Evolutionary conservation across 768 basidiomycete genomes (phyloP).

Genomic region (Lactifluus volemus): DNA sequence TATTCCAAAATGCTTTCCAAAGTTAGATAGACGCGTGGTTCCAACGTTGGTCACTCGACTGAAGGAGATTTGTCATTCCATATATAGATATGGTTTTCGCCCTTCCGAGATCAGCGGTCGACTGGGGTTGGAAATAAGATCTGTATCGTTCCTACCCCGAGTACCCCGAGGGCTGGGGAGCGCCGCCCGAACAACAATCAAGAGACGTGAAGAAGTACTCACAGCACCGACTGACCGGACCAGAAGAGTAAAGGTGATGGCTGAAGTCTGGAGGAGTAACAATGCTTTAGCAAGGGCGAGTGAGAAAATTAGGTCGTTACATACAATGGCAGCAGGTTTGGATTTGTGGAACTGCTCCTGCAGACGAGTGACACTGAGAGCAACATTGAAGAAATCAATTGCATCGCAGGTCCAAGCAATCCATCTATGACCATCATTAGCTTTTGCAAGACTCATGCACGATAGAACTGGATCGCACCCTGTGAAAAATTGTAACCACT

Average conservation of each 20-base stretch:
- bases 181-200: neutral
- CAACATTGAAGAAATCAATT: slow-evolving; percentile 78
- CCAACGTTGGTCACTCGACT: neutral
- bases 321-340: slow-evolving; percentile 35
- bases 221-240: slow-evolving; percentile 76
- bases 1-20: neutral
- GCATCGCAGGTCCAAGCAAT: slow-evolving; percentile 84
- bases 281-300: neutral
- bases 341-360: slow-evolving; percentile 38
- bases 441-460: neutral
- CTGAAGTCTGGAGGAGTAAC: slow-evolving; percentile 41
- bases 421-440: slow-evolving; percentile 39
- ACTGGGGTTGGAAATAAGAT: neutral
- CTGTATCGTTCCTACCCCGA: neutral
- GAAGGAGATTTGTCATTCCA: neutral
- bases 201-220: slow-evolving; percentile 17
- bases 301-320: slow-evolving; percentile 11
- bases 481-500: slow-evolving; percentile 46
- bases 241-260: slow-evolving; percentile 90
- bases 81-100: neutral
- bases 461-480: slow-evolving; percentile 31
- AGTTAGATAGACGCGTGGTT: neutral
- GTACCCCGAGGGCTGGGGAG: neutral
- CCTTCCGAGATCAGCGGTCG: neutral
- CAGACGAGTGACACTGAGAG: slow-evolving; percentile 44